Percentiles rank a stretch among this genome's conserved stretches.
Evolutionary conservation across 176 grass and related monocot genomes (phyloP).

Genomic region (Tillandsia leiboldiana): DNA sequence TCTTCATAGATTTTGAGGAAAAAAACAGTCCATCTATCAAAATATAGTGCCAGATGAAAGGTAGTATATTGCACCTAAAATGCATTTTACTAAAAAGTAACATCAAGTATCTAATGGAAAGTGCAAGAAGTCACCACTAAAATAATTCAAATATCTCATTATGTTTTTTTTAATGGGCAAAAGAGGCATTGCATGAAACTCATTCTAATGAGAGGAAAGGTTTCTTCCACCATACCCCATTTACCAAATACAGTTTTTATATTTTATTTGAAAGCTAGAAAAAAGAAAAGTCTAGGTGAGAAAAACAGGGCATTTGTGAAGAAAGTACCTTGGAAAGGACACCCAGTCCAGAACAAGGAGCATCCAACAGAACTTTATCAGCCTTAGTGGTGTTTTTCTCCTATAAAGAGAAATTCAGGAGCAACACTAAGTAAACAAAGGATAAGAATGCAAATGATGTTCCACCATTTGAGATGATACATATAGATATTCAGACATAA

Average conservation of each 20-base stretch:
- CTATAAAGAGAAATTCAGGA: constrained; percentile 27
- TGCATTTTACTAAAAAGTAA: too few relatives aligned
- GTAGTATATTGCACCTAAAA: not conserved
- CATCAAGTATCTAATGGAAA: too few relatives aligned
- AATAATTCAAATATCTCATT: too few relatives aligned
- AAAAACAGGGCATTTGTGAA: constrained; percentile 2
- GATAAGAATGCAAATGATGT: not conserved
- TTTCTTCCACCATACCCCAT: not conserved
- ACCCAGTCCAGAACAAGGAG: constrained; percentile 83
- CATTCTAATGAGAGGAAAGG: too few relatives aligned
- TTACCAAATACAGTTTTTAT: constrained; percentile 3
- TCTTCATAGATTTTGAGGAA: not conserved
- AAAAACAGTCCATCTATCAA: not conserved
- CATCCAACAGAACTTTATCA: constrained; percentile 88
- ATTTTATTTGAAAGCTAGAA: constrained; percentile 10
- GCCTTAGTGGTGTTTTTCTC: constrained; percentile 31
- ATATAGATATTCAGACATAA: too few relatives aligned
- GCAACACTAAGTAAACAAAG: not conserved
- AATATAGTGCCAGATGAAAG: not conserved
- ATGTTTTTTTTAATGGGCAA: too few relatives aligned
- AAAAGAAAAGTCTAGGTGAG: not conserved
- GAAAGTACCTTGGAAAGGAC: constrained; percentile 83
- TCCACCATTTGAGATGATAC: not conserved
- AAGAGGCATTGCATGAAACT: too few relatives aligned
- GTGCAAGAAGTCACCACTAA: too few relatives aligned